These are phyloP conservation scores for Ascochyta fabae DNA, from an alignment of 2,329 filamentous ascomycete species.

Conservation along the genomic window DNA sequence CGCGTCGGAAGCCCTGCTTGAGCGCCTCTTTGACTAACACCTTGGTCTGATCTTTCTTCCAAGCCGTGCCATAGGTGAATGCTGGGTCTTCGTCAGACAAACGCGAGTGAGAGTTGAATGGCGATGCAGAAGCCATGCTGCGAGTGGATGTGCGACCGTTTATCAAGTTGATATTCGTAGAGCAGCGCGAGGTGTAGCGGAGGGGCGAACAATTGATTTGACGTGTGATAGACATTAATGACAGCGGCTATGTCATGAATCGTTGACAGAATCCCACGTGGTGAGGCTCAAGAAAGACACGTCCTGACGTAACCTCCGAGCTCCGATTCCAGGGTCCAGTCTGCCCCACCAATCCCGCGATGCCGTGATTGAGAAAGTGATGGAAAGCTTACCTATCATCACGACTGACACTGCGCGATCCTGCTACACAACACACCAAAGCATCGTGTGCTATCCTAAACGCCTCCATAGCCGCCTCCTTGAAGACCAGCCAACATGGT, in stretches of 20 bases:
- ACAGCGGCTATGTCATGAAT: background rate
- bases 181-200: background rate
- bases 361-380: slow-evolving; percentile 16
- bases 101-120: slow-evolving; percentile 20
- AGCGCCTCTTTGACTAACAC: slow-evolving; percentile 73
- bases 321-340: slow-evolving; percentile 17
- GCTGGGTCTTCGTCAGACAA: slow-evolving; percentile 28
- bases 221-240: background rate
- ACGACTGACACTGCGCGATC: background rate
- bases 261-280: background rate
- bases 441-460: background rate
- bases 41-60: slow-evolving; percentile 75
- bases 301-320: slow-evolving; percentile 17
- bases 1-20: slow-evolving; percentile 70
- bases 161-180: too few relatives aligned
- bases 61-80: slow-evolving; percentile 82
- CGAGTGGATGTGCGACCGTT: slow-evolving; percentile 1
- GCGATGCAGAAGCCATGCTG: slow-evolving; percentile 28
- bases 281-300: slow-evolving; percentile 4
- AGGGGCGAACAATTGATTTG: fast-evolving
- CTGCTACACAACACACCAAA: background rate
- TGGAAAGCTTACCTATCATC: slow-evolving; percentile 5
- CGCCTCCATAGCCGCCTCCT: background rate
- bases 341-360: slow-evolving; percentile 19
- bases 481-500: slow-evolving; percentile 22